Base-by-base conservation (phyloP, 2,329 filamentous ascomycete genomes). In the Clonostachys byssicola region DNA sequence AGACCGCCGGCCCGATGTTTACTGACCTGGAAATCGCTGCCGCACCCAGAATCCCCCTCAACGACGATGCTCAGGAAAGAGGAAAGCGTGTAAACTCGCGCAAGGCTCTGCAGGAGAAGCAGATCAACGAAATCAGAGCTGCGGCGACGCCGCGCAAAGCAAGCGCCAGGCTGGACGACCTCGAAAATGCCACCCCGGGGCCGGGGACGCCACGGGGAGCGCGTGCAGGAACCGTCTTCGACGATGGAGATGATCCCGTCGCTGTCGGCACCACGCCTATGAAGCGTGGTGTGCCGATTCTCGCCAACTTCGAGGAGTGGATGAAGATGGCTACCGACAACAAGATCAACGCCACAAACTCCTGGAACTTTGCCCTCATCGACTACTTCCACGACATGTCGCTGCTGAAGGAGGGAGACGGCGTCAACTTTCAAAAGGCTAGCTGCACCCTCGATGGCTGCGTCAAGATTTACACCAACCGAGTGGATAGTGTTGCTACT, bases 241-340 rank as follows among this genome's bases (percentile, higher is more conserved):
- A 72, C 52, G 75, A 73, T 46, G 78, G 74, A 42, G 77, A 80
- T 53, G 80, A 83, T 35, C 75, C 82, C 50, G 73, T 84, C 52
- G 78, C 83, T 58, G 86, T 89, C 42, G 83, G 81, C 49, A 87
- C 95, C 46, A 96, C 94, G 50, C 94, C 92, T 46, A 92, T 95
- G 86, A 96, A 96, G 77, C 88, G 92, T 51, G 89, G 92, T 51
- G 89, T 96, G 30, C 94, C 94, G 2, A 88, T 99, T 57, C 75
- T 99, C 47, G 94, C 94, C 60, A 99, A 99, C 69, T 99, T 97
- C 59, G 94, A 99, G 66, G 94, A 99, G 65, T 97, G 92, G 94
- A 97, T 99, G 91, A 99, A 97, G 77, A 95, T 99, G 91, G 94
- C 94, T 3, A 97, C 94, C 14, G 94, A 99, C 73, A 99, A 99